phyloP scores from a whole-genome alignment of 352 stramenopile genomes.

The Hyaloperonospora brassicae region DNA sequence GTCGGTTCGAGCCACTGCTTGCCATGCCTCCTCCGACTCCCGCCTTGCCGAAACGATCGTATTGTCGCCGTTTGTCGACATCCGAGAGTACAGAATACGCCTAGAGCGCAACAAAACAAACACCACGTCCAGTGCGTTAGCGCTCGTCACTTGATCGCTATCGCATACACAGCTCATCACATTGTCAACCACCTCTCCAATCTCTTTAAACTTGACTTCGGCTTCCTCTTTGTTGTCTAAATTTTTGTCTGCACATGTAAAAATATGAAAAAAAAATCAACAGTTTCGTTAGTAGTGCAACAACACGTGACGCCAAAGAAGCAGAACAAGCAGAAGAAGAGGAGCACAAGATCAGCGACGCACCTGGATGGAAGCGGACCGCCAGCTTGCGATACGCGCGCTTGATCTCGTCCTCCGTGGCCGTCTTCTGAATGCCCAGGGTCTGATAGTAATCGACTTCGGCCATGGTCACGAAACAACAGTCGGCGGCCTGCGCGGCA shows the following conservation, averaged over 20 bases:
- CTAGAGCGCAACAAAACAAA: slow-evolving; percentile 18
- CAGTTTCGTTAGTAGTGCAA: background rate
- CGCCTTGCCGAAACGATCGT: slow-evolving; percentile 88
- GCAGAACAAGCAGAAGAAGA: background rate
- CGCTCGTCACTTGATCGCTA: background rate
- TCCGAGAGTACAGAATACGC: slow-evolving; percentile 90
- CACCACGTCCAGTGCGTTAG: background rate
- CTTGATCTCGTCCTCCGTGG: slow-evolving; percentile 77
- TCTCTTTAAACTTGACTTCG: slow-evolving; percentile 87
- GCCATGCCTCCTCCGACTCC: slow-evolving; percentile 39
- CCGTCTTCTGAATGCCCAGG: slow-evolving; percentile 59
- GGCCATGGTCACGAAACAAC: slow-evolving; percentile 19
- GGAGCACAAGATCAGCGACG: background rate
- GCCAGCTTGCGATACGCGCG: slow-evolving; percentile 81
- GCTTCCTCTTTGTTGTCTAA: slow-evolving; percentile 82
- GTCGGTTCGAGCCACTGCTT: slow-evolving; percentile 30
- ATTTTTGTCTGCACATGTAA: slow-evolving; percentile 67
- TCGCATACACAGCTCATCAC: background rate
- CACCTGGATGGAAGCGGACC: slow-evolving; percentile 83
- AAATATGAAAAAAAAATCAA: background rate
- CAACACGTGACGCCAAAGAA: background rate
- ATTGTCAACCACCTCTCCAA: slow-evolving; percentile 47
- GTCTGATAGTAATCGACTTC: slow-evolving; percentile 67
- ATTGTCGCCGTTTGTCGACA: slow-evolving; percentile 78
- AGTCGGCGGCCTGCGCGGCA: no score